Conservation (phyloP, 306 rosid species). For the Quercus suber region DNA sequence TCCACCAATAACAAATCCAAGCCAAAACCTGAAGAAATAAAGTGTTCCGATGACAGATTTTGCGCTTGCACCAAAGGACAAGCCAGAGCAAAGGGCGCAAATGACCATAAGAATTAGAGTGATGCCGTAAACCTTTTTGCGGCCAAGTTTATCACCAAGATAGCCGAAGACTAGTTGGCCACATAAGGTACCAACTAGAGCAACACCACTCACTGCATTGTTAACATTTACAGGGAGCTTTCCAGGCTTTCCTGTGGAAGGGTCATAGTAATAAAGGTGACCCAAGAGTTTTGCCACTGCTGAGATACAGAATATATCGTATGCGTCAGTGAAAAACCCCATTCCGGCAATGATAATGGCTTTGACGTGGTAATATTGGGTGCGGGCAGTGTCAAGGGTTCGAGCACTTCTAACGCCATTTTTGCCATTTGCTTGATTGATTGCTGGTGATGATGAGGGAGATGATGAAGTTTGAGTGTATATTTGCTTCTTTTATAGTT, state of each 20-base stretch:
- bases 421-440: not conserved
- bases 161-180: constrained; percentile 69
- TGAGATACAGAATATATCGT: constrained; percentile 68
- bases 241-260: constrained; percentile 26
- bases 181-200: constrained; percentile 51
- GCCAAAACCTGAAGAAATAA: constrained; percentile 82
- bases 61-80: not conserved
- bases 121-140: constrained; percentile 61
- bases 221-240: constrained; percentile 35
- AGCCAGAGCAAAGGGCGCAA: constrained; percentile 60
- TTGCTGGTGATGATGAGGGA: too few species aligned
- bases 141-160: constrained; percentile 68
- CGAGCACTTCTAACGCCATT: constrained; percentile 67
- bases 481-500: too few species aligned
- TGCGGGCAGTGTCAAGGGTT: constrained; percentile 60
- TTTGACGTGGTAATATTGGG: constrained; percentile 84
- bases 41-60: constrained; percentile 49
- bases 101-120: constrained; percentile 59
- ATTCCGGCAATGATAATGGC: constrained; percentile 84
- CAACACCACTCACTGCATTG: constrained; percentile 45
- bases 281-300: constrained; percentile 64
- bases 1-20: constrained; percentile 80
- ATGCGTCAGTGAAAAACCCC: constrained; percentile 87
- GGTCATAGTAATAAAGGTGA: constrained; percentile 65
- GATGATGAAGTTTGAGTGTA: too few species aligned